Conservation (phyloP, 2,329 filamentous ascomycete species). For the Diaporthe citriasiana region DNA sequence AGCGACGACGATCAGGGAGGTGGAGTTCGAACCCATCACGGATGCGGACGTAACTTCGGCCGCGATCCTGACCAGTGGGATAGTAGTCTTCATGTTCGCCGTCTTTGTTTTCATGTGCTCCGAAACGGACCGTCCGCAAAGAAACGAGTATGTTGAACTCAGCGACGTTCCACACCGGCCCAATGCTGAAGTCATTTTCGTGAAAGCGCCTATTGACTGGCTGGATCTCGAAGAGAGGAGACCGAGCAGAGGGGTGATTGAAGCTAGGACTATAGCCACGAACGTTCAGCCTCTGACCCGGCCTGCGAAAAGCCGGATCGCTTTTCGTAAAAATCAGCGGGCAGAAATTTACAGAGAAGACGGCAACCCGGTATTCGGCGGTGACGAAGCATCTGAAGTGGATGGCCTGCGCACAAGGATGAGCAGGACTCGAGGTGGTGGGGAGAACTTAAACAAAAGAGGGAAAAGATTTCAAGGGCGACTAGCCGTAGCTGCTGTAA, state of each 20-base stretch:
- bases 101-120: slow-evolving; percentile 13
- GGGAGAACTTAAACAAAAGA: background rate
- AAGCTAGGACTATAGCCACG: background rate
- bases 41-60: slow-evolving; percentile 63
- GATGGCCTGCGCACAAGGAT: background rate
- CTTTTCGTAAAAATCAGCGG: background rate
- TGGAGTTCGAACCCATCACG: slow-evolving; percentile 56
- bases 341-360: background rate
- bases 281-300: too few species aligned
- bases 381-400: background rate
- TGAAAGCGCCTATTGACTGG: background rate
- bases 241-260: background rate
- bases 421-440: background rate
- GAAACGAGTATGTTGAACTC: background rate
- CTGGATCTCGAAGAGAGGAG: background rate
- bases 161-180: background rate
- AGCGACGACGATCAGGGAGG: slow-evolving; percentile 47
- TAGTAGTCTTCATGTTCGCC: slow-evolving; percentile 43
- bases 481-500: too few species aligned
- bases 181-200: background rate
- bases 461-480: background rate
- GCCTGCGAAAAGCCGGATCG: background rate
- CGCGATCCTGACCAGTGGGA: slow-evolving; percentile 58
- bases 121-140: background rate
- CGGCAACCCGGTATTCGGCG: background rate